Evolutionary conservation across 1,284 basidiomycete species (phyloP).

Genomic region (Apiotrichum siamense): DNA sequence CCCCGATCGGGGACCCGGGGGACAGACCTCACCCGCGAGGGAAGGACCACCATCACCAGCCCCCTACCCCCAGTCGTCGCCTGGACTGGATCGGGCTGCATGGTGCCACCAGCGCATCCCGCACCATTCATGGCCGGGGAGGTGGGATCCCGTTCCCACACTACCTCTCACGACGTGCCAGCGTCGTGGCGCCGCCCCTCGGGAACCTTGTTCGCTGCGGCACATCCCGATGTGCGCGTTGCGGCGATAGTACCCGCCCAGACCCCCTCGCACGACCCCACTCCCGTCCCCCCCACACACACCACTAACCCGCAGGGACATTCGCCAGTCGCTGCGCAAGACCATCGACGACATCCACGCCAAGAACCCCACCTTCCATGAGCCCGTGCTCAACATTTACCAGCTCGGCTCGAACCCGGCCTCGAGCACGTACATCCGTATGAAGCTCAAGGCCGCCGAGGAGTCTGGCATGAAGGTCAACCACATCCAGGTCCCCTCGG

Average conservation of each 20-base stretch:
- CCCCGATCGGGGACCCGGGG: too few relatives aligned
- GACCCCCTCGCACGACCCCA: not conserved
- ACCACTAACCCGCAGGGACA: constrained; percentile 54
- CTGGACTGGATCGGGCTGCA: too few relatives aligned
- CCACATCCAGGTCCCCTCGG: constrained; percentile 69
- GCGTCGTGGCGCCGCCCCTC: too few relatives aligned
- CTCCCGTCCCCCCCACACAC: not conserved
- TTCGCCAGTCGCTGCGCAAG: constrained; percentile 66
- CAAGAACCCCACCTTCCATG: constrained; percentile 74
- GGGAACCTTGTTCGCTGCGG: too few relatives aligned
- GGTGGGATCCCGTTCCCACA: too few relatives aligned
- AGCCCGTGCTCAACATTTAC: constrained; percentile 77
- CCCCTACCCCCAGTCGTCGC: too few relatives aligned
- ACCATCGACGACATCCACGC: constrained; percentile 58
- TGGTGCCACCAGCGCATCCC: too few relatives aligned
- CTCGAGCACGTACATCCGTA: constrained; percentile 88
- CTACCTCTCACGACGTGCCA: too few relatives aligned
- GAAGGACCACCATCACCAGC: too few relatives aligned
- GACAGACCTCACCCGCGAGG: too few relatives aligned
- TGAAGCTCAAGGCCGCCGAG: constrained; percentile 94
- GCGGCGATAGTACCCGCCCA: not conserved
- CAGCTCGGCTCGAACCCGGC: constrained; percentile 90
- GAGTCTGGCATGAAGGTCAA: constrained; percentile 88
- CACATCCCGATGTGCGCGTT: too few relatives aligned
- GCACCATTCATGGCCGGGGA: too few relatives aligned